Conservation (phyloP, 345 rosid genomes). For the Balakata baccata region DNA sequence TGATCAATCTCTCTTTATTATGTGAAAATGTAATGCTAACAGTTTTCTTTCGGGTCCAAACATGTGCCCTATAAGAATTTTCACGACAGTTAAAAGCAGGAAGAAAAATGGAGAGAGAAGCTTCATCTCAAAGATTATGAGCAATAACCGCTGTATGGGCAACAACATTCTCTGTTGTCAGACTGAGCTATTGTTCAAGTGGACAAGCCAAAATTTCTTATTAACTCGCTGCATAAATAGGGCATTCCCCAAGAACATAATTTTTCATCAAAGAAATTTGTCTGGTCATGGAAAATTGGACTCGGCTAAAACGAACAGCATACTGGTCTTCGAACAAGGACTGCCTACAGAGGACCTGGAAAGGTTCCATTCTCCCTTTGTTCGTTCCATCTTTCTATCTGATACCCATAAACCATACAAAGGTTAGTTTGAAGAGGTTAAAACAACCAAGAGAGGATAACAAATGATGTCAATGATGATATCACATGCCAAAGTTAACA, state of each 20-base stretch:
- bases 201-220: slow-evolving; percentile 35
- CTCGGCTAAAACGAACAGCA: slow-evolving; percentile 3
- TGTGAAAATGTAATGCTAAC: neutral
- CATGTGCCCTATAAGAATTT: neutral
- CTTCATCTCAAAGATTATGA: slow-evolving; percentile 14
- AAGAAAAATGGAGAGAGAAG: neutral
- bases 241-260: slow-evolving; percentile 28
- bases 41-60: neutral
- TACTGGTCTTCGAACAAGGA: slow-evolving; percentile 12
- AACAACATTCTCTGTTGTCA: slow-evolving; percentile 13
- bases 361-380: slow-evolving; percentile 96
- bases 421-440: neutral
- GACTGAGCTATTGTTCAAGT: slow-evolving; percentile 21
- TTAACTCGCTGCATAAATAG: slow-evolving; percentile 24
- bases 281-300: slow-evolving; percentile 13
- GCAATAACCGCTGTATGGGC: slow-evolving; percentile 4
- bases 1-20: slow-evolving; percentile 9
- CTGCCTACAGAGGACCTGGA: slow-evolving; percentile 81
- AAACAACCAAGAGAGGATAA: neutral
- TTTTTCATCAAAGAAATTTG: slow-evolving; percentile 23
- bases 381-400: slow-evolving; percentile 95
- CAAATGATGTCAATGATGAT: neutral
- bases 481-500: neutral
- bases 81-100: neutral
- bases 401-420: slow-evolving; percentile 12